Base-by-base conservation (phyloP, 2,329 filamentous ascomycete genomes). In the Penicillium psychrosexuale region DNA sequence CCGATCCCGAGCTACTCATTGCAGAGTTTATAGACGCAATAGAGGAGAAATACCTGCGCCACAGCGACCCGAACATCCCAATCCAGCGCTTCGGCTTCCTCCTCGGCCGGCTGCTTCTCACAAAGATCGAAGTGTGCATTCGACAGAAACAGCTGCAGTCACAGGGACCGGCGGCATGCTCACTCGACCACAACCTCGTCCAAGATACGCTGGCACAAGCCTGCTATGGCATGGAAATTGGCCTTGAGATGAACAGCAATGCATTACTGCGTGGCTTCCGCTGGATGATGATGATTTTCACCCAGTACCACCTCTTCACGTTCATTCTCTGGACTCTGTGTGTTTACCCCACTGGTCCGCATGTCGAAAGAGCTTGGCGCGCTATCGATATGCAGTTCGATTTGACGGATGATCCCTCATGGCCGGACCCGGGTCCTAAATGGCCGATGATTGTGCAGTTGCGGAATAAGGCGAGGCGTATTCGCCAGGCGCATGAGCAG, bases 31-130 rank as follows among this genome's bases (percentile, higher is more conserved):
- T 78, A 50, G 66, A 75, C 15, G 68, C 69, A 8, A 69, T 83
- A 3, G 77, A 83, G 52, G 74, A 78, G 13, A 74, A 75, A 45
- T 82, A 81, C 48, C 62, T 82, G 11, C 71, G 72, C 36, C 70
- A 81, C 31, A 80, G 78, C 56, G 82, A 85, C 51, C 79, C 80
- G 60, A 76, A 78, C 0, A 73, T 84, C 1, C 83, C 83, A 3
- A 59, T 66, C 1, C 66, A 73, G 27, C 70, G 74, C 3, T 61
- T 72, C 51, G 70, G 70, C 1, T 53, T 68, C 8, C 52, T 65
- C 0, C 63, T 72, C 0, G 62, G 66, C 0, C 63, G 61, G 0
- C 57, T 74, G 9, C 61, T 76, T 7, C 37, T 71, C 1, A 60
- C 63, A 9, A 77, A 77, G 56, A 54, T 72, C 7, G 73, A 73